Base-by-base conservation (phyloP, 306 rosid genomes). In the Pachyrhizus erosus region DNA sequence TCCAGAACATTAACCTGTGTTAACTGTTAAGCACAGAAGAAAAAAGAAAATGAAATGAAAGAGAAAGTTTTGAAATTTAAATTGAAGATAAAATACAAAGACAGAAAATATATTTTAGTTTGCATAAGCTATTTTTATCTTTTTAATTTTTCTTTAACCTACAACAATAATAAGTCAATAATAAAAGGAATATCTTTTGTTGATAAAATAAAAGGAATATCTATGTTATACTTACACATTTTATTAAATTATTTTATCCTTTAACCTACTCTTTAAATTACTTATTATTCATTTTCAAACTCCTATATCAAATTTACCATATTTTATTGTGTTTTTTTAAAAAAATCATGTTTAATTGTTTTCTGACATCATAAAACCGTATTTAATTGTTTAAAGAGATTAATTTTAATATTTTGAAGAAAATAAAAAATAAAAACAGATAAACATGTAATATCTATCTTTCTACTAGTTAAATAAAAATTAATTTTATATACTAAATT, bases 1-100 rank as follows among this genome's bases (percentile, higher is more conserved):
- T 78, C 57, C 65, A 60, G 71, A 78, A 61, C 75, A 45, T 34
- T 76, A 78, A 31, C 45, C 5, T 61, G 43, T 8, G 29, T 21
- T 55, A 39, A n/a, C n/a, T n/a, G n/a, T n/a, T 42, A 15, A 60
- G 21, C 24, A 64, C 70, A 31, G 45, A 33, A n/a, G 24, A 64
- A 64, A 31, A 17, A 64, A 9, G 40, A 26, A 31, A 29, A 64
- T 3, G 12, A 15, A 18, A 62, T 1, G 69, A 27, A 15, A 27
- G 11, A 60, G 11, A 17, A 31, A 29, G 33, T 0, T 17, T 61
- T 14, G 21, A 33, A 33, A 31, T 26, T 26, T 26, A 26, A 6
- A 29, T 29, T 27, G 39, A 15, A 61, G 39, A 14, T 61, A 61
- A 7, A 5, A 14, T 29, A 2, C 2, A 62, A 62, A 61, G 39